Percentiles rank a stretch among this genome's conserved stretches.
Conservation (phyloP, 306 rosid species). For the Dicorynia guianensis region DNA sequence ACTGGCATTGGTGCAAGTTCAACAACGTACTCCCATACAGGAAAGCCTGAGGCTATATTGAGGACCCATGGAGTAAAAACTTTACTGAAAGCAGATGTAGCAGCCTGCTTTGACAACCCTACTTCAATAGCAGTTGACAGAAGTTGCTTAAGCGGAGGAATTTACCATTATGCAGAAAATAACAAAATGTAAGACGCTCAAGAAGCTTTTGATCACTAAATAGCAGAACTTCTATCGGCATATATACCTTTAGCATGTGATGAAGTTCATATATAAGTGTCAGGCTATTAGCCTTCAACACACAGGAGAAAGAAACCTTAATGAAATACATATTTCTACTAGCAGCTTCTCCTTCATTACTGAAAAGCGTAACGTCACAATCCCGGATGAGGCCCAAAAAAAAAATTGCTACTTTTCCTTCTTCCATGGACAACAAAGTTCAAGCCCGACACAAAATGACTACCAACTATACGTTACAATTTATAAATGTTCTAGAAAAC, state of each 20-base stretch:
- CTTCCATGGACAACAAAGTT: constrained; percentile 80
- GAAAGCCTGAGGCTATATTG: constrained; percentile 56
- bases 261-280: constrained; percentile 22
- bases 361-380: constrained; percentile 70
- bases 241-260: constrained; percentile 24
- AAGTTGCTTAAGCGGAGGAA: constrained; percentile 81
- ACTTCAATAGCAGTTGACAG: constrained; percentile 82
- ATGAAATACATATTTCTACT: constrained; percentile 64
- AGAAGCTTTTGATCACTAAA: constrained; percentile 32
- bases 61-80: constrained; percentile 72
- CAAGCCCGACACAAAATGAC: constrained; percentile 35
- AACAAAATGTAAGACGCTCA: constrained; percentile 21
- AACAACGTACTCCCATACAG: constrained; percentile 64
- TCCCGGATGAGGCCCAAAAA: constrained; percentile 89
- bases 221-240: constrained; percentile 22
- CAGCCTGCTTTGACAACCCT: constrained; percentile 90
- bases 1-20: constrained; percentile 65
- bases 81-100: constrained; percentile 73
- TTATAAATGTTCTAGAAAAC: constrained; percentile 33
- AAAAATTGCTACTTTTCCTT: constrained; percentile 94
- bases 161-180: constrained; percentile 69
- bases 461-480: not conserved
- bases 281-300: constrained; percentile 26
- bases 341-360: constrained; percentile 60
- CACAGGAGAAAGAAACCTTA: constrained; percentile 37